Conservation (phyloP, 495 filamentous ascomycete genomes). For the Thozetella sp. region DNA sequence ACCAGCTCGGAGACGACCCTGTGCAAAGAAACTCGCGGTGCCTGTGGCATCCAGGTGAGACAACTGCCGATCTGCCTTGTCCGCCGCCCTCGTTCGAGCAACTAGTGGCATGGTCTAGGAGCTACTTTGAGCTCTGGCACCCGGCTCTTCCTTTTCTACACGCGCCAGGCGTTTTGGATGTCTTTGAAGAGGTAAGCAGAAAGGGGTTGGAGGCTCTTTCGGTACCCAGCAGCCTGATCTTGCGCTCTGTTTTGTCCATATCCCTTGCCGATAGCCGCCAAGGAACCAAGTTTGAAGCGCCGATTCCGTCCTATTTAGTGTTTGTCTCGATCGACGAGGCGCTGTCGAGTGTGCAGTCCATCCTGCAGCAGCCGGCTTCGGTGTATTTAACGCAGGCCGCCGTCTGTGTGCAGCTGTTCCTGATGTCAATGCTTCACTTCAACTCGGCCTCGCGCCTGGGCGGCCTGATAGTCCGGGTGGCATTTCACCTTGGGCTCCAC, state of each 20-base stretch:
- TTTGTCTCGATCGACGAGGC: not conserved
- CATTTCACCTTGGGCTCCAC: not conserved
- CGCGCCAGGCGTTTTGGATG: not conserved
- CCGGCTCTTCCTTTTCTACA: not conserved
- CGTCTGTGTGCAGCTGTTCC: not conserved
- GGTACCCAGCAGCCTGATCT: not conserved
- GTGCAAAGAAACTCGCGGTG: not conserved
- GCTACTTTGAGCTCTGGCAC: constrained; percentile 2
- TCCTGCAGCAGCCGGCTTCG: not conserved
- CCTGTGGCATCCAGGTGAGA: not conserved
- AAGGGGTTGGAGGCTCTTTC: not conserved
- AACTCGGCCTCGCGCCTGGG: constrained; percentile 1
- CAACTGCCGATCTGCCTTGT: not conserved
- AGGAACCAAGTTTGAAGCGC: not conserved
- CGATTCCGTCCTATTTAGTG: not conserved
- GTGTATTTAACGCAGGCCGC: not conserved
- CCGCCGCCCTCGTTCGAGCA: not conserved
- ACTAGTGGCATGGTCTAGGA: not conserved
- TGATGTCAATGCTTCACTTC: not conserved
- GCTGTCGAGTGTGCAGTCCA: not conserved
- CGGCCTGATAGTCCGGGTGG: not conserved
- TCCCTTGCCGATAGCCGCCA: not conserved
- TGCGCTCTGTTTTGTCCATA: not conserved
- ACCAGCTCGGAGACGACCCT: not conserved
- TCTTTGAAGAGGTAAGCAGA: not conserved